Conservation (phyloP, 495 filamentous ascomycete genomes). For the Hypoxylon fuscum region DNA sequence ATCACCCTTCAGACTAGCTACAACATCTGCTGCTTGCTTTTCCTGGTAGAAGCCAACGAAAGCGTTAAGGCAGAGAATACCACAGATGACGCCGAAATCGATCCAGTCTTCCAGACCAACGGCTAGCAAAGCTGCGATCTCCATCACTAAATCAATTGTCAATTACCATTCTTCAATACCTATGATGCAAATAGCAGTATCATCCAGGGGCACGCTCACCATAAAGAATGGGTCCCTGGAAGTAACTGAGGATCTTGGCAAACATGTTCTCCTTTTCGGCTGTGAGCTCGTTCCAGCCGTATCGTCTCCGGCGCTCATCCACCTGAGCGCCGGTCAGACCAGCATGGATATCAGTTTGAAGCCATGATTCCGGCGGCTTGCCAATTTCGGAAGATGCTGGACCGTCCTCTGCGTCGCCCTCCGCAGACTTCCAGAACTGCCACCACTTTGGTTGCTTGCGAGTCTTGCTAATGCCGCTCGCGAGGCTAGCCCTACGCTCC, state of each 20-base stretch:
- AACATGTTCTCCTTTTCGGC: constrained; percentile 83
- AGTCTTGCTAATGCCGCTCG: constrained; percentile 55
- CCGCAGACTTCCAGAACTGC: constrained; percentile 64
- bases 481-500: constrained; percentile 66
- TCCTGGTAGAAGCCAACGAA: constrained; percentile 87
- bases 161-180: constrained; percentile 16
- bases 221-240: constrained; percentile 85
- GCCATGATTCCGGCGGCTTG: constrained; percentile 75
- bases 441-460: constrained; percentile 62
- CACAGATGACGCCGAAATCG: constrained; percentile 85
- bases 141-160: constrained; percentile 70
- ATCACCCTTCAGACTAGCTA: constrained; percentile 81
- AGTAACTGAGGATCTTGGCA: constrained; percentile 79
- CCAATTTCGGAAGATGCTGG: constrained; percentile 46
- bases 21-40: constrained; percentile 86
- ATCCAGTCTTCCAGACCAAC: constrained; percentile 84
- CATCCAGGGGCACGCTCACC: constrained; percentile 58
- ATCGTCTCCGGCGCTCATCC: constrained; percentile 70
- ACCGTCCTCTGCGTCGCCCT: constrained; percentile 46
- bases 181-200: not conserved
- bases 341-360: constrained; percentile 72
- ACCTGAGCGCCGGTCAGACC: constrained; percentile 69
- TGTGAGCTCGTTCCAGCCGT: constrained; percentile 77
- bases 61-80: constrained; percentile 83
- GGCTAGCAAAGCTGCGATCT: constrained; percentile 80